phyloP scores from a whole-genome alignment of 768 basidiomycete species.

The Cantharellus cinnabarinus region DNA sequence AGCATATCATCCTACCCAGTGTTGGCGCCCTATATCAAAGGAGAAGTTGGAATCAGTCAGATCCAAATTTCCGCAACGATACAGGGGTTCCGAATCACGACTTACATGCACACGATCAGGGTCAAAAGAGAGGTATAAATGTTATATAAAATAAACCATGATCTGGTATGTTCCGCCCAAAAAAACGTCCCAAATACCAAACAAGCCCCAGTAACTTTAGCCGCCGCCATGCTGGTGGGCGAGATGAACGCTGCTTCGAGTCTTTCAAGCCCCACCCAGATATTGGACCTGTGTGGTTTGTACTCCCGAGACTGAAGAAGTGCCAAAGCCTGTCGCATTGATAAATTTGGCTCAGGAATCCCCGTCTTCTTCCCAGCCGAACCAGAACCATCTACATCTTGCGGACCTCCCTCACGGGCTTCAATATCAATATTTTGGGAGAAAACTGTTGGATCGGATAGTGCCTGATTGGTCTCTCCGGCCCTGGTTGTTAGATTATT shows the following conservation, averaged over 20 bases:
- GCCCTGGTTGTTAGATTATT: too few relatives aligned
- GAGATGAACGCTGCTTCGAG: slow-evolving; percentile 9
- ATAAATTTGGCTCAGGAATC: slow-evolving; percentile 7
- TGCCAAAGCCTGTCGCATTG: slow-evolving; percentile 14
- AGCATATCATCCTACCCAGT: slow-evolving; percentile 12
- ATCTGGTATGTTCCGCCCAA: slow-evolving; percentile 11
- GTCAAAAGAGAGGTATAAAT: slow-evolving; percentile 15
- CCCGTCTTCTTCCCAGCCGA: not conserved
- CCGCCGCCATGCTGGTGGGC: slow-evolving; percentile 11
- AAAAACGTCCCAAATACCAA: slow-evolving; percentile 14
- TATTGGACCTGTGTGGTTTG: not conserved
- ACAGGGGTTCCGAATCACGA: not conserved
- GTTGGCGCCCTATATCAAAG: not conserved
- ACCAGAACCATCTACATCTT: too few relatives aligned
- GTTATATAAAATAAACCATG: slow-evolving; percentile 14
- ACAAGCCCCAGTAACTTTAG: slow-evolving; percentile 12
- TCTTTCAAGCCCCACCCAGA: slow-evolving; percentile 7
- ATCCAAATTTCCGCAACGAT: not conserved
- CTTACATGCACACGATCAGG: slow-evolving; percentile 14
- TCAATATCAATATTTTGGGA: too few relatives aligned
- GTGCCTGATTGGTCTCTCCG: too few relatives aligned
- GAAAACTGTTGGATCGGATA: too few relatives aligned
- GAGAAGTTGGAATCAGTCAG: too few relatives aligned
- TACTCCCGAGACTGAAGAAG: slow-evolving; percentile 10
- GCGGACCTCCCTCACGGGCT: too few relatives aligned